Evolutionary conservation across 2,329 filamentous ascomycete species (phyloP), one percentile per base, ranked within the genome.

Genomic region (Claviceps africana): DNA sequence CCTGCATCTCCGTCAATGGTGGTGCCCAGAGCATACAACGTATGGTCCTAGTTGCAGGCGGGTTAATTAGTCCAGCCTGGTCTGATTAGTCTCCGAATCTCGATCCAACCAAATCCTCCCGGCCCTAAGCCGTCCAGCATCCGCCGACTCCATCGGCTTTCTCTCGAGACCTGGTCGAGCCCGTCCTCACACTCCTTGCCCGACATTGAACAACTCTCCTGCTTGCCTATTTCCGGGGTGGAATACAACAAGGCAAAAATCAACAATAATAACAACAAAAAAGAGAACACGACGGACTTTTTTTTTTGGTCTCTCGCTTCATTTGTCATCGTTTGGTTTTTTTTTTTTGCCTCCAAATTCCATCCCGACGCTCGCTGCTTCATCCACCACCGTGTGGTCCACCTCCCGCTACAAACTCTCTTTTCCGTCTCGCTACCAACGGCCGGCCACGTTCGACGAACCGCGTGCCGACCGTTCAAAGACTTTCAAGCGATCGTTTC

Each of bases 281-380:
- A 25, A 5, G 25, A 25, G 25, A 25, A 5, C n/a, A n/a, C n/a
- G n/a, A n/a, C n/a, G n/a, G n/a, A n/a, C 25, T 25, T 25, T 25
- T 25, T 25, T 25, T 25, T 25, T 25, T 5, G 25, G 25, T 25
- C 25, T 11, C 19, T 43, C 37, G 10, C 17, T 17, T 17, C 15
- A 39, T 17, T n/a, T n/a, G 37, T 7, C 13, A 13, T 22, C 40
- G n/a, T 43, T 22, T 17, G n/a, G n/a, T n/a, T 1, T 22, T 25
- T 43, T 43, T 3, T 13, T n/a, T 42, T 28, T 30, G 4, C 28
- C 30, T 43, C 25, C 21, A 17, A 5, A 6, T n/a, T 31, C 50
- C 31, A 8, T 57, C 46, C 55, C 56, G 22, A 56, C 52, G 15
- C 51, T 56, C 52, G 54, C 51, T 52, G 52, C 50, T 51, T 54